These are phyloP conservation scores for Penicillium angulare DNA, from an alignment of 495 filamentous ascomycete species.

Conservation along the genomic window DNA sequence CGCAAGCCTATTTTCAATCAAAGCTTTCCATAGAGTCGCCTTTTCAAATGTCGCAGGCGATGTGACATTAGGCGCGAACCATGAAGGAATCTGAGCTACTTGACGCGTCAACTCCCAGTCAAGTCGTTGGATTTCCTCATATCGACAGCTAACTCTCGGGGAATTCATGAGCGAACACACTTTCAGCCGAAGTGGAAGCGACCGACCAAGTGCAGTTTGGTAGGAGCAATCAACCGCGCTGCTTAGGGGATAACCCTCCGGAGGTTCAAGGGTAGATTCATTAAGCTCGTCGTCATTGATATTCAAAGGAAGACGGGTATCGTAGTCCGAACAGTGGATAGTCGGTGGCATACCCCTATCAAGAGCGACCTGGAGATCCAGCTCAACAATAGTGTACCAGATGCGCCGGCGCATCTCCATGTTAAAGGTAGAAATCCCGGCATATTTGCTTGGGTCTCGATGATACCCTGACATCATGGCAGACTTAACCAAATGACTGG, in stretches of 20 bases:
- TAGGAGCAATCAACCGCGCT: slow-evolving; percentile 43
- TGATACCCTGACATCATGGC: slow-evolving; percentile 58
- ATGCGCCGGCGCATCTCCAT: slow-evolving; percentile 67
- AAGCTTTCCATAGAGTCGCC: slow-evolving; percentile 29
- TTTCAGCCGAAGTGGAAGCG: slow-evolving; percentile 38
- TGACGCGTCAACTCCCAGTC: slow-evolving; percentile 41
- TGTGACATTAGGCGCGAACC: slow-evolving; percentile 22
- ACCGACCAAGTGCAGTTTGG: slow-evolving; percentile 29
- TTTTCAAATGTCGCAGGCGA: slow-evolving; percentile 31
- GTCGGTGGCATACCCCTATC: slow-evolving; percentile 59
- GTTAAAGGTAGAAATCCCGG: slow-evolving; percentile 52
- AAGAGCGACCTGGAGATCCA: slow-evolving; percentile 58
- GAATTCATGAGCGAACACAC: slow-evolving; percentile 42
- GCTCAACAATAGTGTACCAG: slow-evolving; percentile 66
- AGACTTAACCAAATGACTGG: slow-evolving; percentile 54
- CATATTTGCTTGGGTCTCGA: slow-evolving; percentile 51
- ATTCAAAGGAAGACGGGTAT: slow-evolving; percentile 54
- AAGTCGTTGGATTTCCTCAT: slow-evolving; percentile 43
- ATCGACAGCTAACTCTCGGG: slow-evolving; percentile 41
- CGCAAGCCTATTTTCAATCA: slow-evolving; percentile 37
- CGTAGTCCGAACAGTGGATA: slow-evolving; percentile 54
- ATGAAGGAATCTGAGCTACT: slow-evolving; percentile 36
- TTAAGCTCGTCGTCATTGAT: slow-evolving; percentile 44
- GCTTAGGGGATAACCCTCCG: slow-evolving; percentile 22
- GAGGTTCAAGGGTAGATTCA: slow-evolving; percentile 36